A percentile compares a stretch with the other conserved stretches of the same genome.
Evolutionary conservation across 352 stramenopile species (phyloP).

Genomic region (Globisporangium iwayamae): DNA sequence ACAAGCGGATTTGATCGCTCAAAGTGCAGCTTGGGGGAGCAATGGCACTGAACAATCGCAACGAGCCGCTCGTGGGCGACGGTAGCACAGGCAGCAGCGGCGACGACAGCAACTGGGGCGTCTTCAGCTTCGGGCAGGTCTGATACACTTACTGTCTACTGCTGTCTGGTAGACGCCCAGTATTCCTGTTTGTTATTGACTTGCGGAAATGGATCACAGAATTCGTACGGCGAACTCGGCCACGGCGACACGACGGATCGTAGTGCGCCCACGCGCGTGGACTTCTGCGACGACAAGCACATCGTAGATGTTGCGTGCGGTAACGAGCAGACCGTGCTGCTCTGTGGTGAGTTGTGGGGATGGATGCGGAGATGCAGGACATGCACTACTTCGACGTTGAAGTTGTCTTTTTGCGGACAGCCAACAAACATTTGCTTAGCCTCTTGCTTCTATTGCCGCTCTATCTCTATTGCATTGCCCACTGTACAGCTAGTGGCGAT

Average conservation of each 20-base stretch:
- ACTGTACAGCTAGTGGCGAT: slow-evolving; percentile 49
- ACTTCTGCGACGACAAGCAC: slow-evolving; percentile 30
- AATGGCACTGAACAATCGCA: slow-evolving; percentile 20
- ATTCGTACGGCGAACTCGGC: slow-evolving; percentile 91
- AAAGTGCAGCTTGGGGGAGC: background rate
- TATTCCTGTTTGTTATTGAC: background rate
- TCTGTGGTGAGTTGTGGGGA: slow-evolving; percentile 47
- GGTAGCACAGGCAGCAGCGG: background rate
- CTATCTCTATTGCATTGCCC: background rate
- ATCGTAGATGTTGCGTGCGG: slow-evolving; percentile 82
- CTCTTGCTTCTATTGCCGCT: background rate
- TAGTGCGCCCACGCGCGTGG: slow-evolving; percentile 45
- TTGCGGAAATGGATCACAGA: slow-evolving; percentile 38
- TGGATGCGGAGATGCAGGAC: background rate
- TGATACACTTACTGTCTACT: background rate
- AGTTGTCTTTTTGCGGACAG: too few relatives aligned
- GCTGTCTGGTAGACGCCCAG: background rate
- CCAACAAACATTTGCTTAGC: background rate
- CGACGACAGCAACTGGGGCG: slow-evolving; percentile 3
- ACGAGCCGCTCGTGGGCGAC: slow-evolving; percentile 7
- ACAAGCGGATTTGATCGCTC: background rate
- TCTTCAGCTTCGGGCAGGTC: slow-evolving; percentile 56
- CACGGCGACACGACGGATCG: slow-evolving; percentile 78
- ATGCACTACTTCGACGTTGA: background rate
- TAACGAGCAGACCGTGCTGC: slow-evolving; percentile 90